Evolutionary conservation across 2,329 filamentous ascomycete species (phyloP), one percentile per base, ranked within the genome.

Genomic region (Trichophyton verrucosum): DNA sequence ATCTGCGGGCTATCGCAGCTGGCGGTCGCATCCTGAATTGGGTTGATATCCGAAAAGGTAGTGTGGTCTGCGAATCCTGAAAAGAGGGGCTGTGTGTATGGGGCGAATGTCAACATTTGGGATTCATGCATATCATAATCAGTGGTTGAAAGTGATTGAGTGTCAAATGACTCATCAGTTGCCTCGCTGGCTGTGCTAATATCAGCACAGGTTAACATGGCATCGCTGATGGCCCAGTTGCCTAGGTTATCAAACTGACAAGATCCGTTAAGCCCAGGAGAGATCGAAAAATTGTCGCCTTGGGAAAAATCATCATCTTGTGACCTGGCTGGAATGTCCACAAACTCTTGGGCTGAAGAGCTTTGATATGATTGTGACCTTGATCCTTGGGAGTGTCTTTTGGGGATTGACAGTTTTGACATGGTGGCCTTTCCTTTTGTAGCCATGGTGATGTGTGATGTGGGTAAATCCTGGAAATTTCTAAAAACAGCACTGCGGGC

Each of bases 221-320:
- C 65, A 67, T 72, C 71, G 66, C 68, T 71, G 65, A 75, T 62
- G 47, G 68, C 66, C 74, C 74, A 76, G 58, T 71, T 67, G 64
- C 71, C 72, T 61, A 75, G 66, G 47, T 73, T 73, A 65, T 70
- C 69, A 63, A 70, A 62, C 46, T 64, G 70, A 66, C 65, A 66
- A 68, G 70, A 62, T 68, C 67, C 61, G 71, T 68, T 66, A 38
- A 64, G 61, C 3, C 67, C 73, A 65, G 74, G 75, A 68, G 71
- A 74, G 63, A 75, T 70, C 63, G 74, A 74, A 64, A 74, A 74
- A 64, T 65, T 71, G 69, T 74, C 73, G 67, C 73, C 72, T 67
- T 70, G 73, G 60, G 72, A 72, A 63, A 75, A 68, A 62, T 76
- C 74, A 73, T 75, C 71, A 74, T 76, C 74, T 70, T 74, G 73